These are phyloP conservation scores for Penicillium simplicissimum DNA, from an alignment of 495 filamentous ascomycete species.

Conservation along the genomic window DNA sequence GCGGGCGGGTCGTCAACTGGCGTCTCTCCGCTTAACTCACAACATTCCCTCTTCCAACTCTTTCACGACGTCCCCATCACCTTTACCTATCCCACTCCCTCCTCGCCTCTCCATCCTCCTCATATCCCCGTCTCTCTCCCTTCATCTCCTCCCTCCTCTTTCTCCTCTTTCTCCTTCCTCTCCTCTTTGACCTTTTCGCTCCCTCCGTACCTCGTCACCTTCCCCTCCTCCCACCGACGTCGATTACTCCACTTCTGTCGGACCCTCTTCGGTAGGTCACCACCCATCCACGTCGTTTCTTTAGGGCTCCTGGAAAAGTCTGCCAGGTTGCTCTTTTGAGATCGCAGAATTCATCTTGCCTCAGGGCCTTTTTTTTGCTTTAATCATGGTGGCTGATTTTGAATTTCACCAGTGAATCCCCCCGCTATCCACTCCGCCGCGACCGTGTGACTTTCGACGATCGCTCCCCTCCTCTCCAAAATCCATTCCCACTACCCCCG, in stretches of 20 bases:
- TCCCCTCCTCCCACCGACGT: constrained; percentile 19
- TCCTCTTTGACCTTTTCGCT: constrained; percentile 19
- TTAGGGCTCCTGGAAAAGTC: background rate
- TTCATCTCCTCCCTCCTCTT: constrained; percentile 22
- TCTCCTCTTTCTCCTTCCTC: constrained; percentile 21
- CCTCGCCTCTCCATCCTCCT: constrained; percentile 21
- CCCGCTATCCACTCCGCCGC: constrained; percentile 21
- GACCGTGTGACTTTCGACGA: constrained; percentile 24
- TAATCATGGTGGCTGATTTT: constrained; percentile 13
- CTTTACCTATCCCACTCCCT: constrained; percentile 18
- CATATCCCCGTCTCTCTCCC: constrained; percentile 26
- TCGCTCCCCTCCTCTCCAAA: constrained; percentile 14
- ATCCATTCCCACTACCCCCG: constrained; percentile 8
- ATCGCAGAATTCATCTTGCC: constrained; percentile 1
- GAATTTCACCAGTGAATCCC: constrained; percentile 12
- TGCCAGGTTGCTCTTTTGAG: background rate
- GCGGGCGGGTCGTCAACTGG: constrained; percentile 17
- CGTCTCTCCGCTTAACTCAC: constrained; percentile 28
- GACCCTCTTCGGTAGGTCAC: constrained; percentile 27
- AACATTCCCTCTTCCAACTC: constrained; percentile 32
- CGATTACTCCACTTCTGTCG: constrained; percentile 35
- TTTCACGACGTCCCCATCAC: constrained; percentile 27
- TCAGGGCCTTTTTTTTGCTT: constrained; percentile 7
- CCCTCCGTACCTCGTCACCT: constrained; percentile 20
- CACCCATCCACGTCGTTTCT: constrained; percentile 1